A percentile compares a stretch with the other conserved stretches of the same genome.
These are phyloP conservation scores for Beauveria rudraprayagi DNA, from an alignment of 2,329 filamentous ascomycete genomes.

Conservation along the genomic window DNA sequence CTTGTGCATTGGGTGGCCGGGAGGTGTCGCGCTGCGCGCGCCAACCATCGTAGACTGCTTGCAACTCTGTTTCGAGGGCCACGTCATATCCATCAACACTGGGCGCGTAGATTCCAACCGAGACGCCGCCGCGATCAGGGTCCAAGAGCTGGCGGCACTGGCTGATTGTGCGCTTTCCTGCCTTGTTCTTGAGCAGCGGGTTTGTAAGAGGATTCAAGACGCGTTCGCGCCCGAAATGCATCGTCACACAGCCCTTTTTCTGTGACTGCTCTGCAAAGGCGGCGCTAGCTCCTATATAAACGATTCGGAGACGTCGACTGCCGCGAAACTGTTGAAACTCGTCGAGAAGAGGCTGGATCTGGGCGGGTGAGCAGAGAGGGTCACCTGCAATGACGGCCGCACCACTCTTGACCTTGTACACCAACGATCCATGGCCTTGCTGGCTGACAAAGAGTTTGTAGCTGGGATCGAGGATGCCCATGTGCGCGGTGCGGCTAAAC, in stretches of 20 bases:
- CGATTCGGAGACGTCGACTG: slow-evolving; percentile 10
- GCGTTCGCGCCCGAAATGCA: slow-evolving; percentile 16
- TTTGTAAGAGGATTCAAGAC: slow-evolving; percentile 16
- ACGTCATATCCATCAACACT: slow-evolving; percentile 10
- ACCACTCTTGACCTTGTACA: slow-evolving; percentile 15
- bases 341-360: slow-evolving; percentile 12
- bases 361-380: slow-evolving; percentile 13
- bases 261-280: slow-evolving; percentile 12
- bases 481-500: slow-evolving; percentile 17
- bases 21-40: slow-evolving; percentile 12
- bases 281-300: slow-evolving; percentile 17
- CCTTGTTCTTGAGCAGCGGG: slow-evolving; percentile 13
- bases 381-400: slow-evolving; percentile 16
- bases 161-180: slow-evolving; percentile 17
- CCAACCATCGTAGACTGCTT: slow-evolving; percentile 16
- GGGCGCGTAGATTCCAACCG: slow-evolving; percentile 7
- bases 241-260: slow-evolving; percentile 12
- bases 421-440: slow-evolving; percentile 13
- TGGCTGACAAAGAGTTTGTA: slow-evolving; percentile 16
- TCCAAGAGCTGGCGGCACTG: slow-evolving; percentile 17
- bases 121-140: slow-evolving; percentile 13
- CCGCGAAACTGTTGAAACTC: slow-evolving; percentile 14
- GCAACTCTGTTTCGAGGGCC: slow-evolving; percentile 13
- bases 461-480: slow-evolving; percentile 18
- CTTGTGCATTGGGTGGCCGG: slow-evolving; percentile 10